phyloP scores from a whole-genome alignment of 1,284 basidiomycete species.

The Coniferiporia weirii region DNA sequence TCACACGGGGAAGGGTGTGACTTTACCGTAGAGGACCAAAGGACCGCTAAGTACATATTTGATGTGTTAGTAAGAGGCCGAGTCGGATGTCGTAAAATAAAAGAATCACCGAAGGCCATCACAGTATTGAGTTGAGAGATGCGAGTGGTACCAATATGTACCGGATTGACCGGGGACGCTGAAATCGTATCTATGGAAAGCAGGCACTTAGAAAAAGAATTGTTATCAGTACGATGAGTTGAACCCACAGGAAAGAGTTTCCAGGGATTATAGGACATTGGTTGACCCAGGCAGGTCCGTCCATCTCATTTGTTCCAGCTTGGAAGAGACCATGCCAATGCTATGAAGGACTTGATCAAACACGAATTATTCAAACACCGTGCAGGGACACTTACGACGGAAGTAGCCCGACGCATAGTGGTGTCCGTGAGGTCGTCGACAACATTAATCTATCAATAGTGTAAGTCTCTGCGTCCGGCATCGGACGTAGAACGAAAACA shows the following conservation, averaged over 20 bases:
- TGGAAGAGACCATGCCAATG: constrained; percentile 37
- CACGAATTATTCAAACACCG: neutral
- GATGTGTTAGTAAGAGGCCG: neutral
- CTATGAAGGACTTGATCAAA: constrained; percentile 18
- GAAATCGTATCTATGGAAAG: constrained; percentile 30
- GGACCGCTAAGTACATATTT: neutral
- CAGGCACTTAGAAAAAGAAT: neutral
- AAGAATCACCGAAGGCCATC: neutral
- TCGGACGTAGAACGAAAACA: neutral
- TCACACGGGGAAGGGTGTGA: neutral
- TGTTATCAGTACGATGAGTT: neutral
- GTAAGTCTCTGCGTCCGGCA: neutral
- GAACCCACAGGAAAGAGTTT: constrained; percentile 36
- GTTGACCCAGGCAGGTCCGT: constrained; percentile 34
- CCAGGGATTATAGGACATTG: constrained; percentile 49
- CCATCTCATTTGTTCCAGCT: constrained; percentile 31
- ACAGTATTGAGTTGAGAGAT: constrained; percentile 35
- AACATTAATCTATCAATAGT: constrained; percentile 8
- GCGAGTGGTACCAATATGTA: constrained; percentile 39
- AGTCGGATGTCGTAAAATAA: no score
- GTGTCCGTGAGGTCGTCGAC: constrained; percentile 19
- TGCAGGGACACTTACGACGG: constrained; percentile 21
- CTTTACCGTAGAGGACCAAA: neutral
- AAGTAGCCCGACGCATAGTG: constrained; percentile 24
- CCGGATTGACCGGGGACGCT: constrained; percentile 30